Evolutionary conservation across 2,329 filamentous ascomycete genomes (phyloP).

Genomic region (Beauveria scarabaeidicola): DNA sequence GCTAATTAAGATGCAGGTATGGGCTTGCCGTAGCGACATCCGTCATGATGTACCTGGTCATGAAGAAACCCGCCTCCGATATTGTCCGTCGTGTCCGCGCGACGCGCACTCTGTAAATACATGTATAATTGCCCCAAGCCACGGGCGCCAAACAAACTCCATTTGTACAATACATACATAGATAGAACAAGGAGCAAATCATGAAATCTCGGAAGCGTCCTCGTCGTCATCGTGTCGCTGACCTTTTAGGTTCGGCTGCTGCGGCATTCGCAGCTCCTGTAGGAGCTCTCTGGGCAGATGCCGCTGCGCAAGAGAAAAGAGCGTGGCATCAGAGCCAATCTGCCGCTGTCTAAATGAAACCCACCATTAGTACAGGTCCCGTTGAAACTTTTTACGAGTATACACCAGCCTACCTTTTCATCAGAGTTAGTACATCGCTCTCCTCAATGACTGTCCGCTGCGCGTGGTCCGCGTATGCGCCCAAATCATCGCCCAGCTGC

Average conservation of each 20-base stretch:
- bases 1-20: conserved; percentile 52
- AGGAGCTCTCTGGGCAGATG: conserved; percentile 74
- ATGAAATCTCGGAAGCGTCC: conserved; percentile 27
- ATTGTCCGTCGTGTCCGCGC: conserved; percentile 65
- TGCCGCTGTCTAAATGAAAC: conserved; percentile 60
- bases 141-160: conserved; percentile 5
- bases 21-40: conserved; percentile 75
- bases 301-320: conserved; percentile 78
- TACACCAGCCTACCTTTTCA: conserved; percentile 62
- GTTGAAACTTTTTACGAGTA: no score
- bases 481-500: conserved; percentile 72
- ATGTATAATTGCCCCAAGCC: conserved; percentile 18
- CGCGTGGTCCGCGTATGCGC: conserved; percentile 72
- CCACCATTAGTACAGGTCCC: conserved; percentile 8
- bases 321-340: conserved; percentile 60
- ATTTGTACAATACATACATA: conserved; percentile 19
- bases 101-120: conserved; percentile 14
- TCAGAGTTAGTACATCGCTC: conserved; percentile 70
- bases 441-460: conserved; percentile 80
- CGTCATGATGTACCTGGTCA: conserved; percentile 93
- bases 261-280: conserved; percentile 69
- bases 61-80: conserved; percentile 75
- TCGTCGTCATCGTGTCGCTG: conserved; percentile 24
- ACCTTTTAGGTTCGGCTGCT: conserved; percentile 43
- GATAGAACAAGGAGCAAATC: conserved; percentile 14